Evolutionary conservation across 345 rosid genomes (phyloP).

Genomic region (Arabidopsis arenosa): DNA sequence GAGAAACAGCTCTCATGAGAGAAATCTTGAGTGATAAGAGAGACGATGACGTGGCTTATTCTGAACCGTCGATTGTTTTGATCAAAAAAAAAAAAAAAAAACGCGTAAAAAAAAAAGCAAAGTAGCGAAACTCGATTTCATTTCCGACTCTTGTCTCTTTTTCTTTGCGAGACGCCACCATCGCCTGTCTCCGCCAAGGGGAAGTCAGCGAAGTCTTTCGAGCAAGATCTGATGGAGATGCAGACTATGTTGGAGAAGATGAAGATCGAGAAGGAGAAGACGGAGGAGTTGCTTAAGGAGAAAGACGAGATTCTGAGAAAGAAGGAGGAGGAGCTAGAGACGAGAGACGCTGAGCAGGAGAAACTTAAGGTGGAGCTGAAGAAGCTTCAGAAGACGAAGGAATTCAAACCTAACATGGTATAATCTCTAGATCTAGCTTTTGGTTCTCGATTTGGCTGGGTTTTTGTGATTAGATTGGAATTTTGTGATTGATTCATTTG

Average conservation of each 20-base stretch:
- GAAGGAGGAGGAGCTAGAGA: conserved; percentile 81
- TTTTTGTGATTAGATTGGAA: background rate
- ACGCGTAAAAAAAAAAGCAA: no score
- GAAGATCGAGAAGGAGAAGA: conserved; percentile 82
- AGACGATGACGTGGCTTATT: no score
- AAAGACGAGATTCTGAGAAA: conserved; percentile 75
- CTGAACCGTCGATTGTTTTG: no score
- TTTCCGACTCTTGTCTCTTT: no score
- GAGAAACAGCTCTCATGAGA: no score
- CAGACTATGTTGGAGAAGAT: conserved; percentile 64
- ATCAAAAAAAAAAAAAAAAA: no score
- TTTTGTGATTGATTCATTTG: background rate
- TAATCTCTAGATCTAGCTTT: conserved; percentile 30
- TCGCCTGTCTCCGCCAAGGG: conserved; percentile 33
- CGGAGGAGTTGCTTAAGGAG: conserved; percentile 76
- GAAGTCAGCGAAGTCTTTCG: conserved; percentile 52
- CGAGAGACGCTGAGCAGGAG: conserved; percentile 68
- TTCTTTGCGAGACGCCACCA: conserved; percentile 31
- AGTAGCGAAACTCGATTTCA: no score
- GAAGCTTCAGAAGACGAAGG: conserved; percentile 88
- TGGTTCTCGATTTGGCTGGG: background rate
- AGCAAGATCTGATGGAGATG: conserved; percentile 76
- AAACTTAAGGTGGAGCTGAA: conserved; percentile 77
- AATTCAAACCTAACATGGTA: conserved; percentile 86
- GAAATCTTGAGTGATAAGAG: no score